Base-by-base conservation (phyloP, 2,329 filamentous ascomycete genomes). In the Claviceps digitariae region DNA sequence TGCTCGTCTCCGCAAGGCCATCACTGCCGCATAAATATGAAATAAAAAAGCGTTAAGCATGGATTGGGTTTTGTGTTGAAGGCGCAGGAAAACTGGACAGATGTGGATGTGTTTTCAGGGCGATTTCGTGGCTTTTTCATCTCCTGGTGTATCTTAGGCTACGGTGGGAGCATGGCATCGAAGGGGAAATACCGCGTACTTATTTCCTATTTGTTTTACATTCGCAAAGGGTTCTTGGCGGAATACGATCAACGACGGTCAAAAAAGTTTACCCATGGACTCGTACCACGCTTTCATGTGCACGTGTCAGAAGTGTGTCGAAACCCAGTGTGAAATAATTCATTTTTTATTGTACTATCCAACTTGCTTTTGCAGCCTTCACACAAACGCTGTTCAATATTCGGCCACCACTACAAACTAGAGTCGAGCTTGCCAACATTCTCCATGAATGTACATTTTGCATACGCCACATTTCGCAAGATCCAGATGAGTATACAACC, bases 1-100 rank as follows among this genome's bases (percentile, higher is more conserved):
- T 71, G 72, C 74, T 64, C 79, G 79, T 63, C 66, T 77, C 65
- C 80, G 77, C 72, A 74, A 77, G 73, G 81, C 81, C 69, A 78
- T 85, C 69, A 80, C 79, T 62, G 74, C 78, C 69, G 78, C 81
- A 69, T 84, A 82, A 54, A 51, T 27, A 27, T 50, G 15, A 34
- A 20, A 34, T 50, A 72, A 69, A 58, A 46, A n/a, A n/a, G 50
- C 46, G 50, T 52, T 43, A 38, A 23, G 44, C 47, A 52, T 51
- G 51, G 49, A 50, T 53, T 50, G 48, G 55, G 46, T 47, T 51
- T 54, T 50, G 49, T 52, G 49, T 48, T 41, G 51, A 50, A 41
- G 53, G 53, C 50, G 53, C 43, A 49, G 53, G 53, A 50, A 51
- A 55, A 55, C 43, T 47, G 41, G 50, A 46, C 51, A 51, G 51